A percentile compares a stretch with the other conserved stretches of the same genome.
Evolutionary conservation across 345 rosid genomes (phyloP).

Genomic region (Populus deltoides): DNA sequence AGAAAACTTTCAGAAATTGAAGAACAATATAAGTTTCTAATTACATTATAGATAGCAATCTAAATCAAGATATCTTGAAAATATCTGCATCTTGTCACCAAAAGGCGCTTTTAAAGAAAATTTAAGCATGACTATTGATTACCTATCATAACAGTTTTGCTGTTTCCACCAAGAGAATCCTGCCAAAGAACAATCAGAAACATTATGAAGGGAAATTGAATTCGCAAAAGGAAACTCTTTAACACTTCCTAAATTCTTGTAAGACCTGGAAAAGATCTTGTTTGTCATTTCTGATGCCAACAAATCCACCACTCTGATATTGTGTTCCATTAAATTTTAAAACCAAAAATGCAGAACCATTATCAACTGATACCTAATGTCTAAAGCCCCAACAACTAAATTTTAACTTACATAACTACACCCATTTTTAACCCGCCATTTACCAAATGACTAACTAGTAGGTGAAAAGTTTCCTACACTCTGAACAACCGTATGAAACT

Average conservation of each 20-base stretch:
- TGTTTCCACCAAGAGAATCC: conserved; percentile 85
- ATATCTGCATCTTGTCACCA: background rate
- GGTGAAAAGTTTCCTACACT: no score
- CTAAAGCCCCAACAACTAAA: no score
- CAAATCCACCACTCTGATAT: background rate
- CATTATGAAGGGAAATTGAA: background rate
- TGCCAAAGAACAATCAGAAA: conserved; percentile 19
- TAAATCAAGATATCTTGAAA: conserved; percentile 2
- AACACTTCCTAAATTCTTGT: conserved; percentile 9
- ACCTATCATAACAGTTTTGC: conserved; percentile 99
- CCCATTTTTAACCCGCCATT: no score
- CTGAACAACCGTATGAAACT: no score
- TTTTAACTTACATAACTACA: no score
- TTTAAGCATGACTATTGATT: conserved; percentile 5
- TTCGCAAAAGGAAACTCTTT: conserved; percentile 10
- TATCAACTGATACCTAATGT: no score
- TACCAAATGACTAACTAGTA: no score
- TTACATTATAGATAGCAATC: background rate
- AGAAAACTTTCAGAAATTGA: background rate
- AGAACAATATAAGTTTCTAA: background rate
- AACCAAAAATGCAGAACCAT: no score
- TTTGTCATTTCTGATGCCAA: background rate
- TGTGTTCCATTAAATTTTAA: background rate
- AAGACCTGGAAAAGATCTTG: background rate
- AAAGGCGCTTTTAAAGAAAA: background rate